Evolutionary conservation across 2,329 filamentous ascomycete genomes (phyloP), one percentile per base, ranked within the genome.

Genomic region (Domatiomyces catenatus): DNA sequence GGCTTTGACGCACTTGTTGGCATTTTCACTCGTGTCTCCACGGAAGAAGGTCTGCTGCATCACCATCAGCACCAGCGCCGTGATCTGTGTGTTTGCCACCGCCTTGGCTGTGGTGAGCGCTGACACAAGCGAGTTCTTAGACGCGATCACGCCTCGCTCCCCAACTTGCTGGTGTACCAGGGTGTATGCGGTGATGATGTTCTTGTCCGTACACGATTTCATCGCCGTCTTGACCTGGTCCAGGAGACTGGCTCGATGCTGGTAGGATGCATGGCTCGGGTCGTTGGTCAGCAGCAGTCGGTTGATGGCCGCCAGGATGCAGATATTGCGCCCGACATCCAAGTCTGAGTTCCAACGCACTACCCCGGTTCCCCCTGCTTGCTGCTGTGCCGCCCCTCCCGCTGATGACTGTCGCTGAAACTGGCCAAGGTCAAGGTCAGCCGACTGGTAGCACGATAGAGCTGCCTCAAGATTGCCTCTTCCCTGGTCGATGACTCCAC

Each of bases 1-100:
- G 0, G 84, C 84, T 56, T 76, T 75, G 3, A 83, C 82, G 61
- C 83, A 85, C 67, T 88, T 88, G 52, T 86, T 74, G 0, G 84
- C 83, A 64, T 89, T 84, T 52, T 84, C 83, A 47, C 87, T 87
- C 3, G 93, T 79, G 12, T 89, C 83, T 52, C 84, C 83, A 45
- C 83, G 81, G 65, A 89, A 95, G 61, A 94, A 84, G 48, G 81
- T 78, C 61, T 77, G 80, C 48, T 84, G 83, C 84, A 95, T 93
- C 56, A 92, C 81, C 58, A 81, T 88, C 52, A 95, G 77, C 5
- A 84, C 81, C 56, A 95, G 84, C 46, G 82, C 82, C n/a, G 88
- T 75, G 49, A 89, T 83, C 56, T 93, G 84, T 26, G 79, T 79
- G 63, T 94, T 94, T 50, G 74, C 73, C 7, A 83, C 80, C 6